A percentile compares a stretch with the other conserved stretches of the same genome.
Evolutionary conservation across 495 filamentous ascomycete species (phyloP).

Genomic region (Hypoxylon cercidicola): DNA sequence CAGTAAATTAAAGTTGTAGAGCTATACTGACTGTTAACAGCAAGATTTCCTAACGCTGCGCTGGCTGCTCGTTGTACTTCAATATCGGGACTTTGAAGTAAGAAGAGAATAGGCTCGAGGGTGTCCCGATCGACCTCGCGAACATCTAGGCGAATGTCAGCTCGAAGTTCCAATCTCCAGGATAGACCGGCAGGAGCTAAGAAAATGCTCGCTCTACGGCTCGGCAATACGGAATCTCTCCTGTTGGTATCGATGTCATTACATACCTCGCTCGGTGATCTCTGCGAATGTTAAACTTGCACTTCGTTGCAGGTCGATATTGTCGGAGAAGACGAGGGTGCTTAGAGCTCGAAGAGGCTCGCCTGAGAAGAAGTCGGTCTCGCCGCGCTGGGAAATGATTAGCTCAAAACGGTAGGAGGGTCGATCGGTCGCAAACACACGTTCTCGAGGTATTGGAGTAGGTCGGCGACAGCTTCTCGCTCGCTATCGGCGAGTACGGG

Average conservation of each 20-base stretch:
- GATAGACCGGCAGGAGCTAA: not conserved
- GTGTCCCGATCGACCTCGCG: slow-evolving; percentile 95
- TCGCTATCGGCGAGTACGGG: slow-evolving; percentile 95
- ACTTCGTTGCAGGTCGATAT: slow-evolving; percentile 97
- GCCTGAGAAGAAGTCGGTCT: slow-evolving; percentile 98
- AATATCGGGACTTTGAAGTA: slow-evolving; percentile 93
- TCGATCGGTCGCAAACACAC: slow-evolving; percentile 61
- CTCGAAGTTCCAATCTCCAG: slow-evolving; percentile 20
- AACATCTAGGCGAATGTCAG: slow-evolving; percentile 72
- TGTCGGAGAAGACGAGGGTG: slow-evolving; percentile 97
- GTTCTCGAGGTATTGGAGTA: slow-evolving; percentile 95
- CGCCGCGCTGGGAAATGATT: slow-evolving; percentile 72
- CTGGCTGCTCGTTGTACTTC: slow-evolving; percentile 98
- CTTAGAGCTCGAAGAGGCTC: slow-evolving; percentile 94
- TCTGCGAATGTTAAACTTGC: slow-evolving; percentile 98
- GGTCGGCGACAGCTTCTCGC: slow-evolving; percentile 94
- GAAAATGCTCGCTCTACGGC: not conserved
- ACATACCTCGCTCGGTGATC: slow-evolving; percentile 95
- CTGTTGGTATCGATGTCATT: not conserved
- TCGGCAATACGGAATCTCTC: not conserved
- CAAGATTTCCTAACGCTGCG: slow-evolving; percentile 93
- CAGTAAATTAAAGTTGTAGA: not conserved
- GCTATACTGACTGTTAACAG: slow-evolving; percentile 84
- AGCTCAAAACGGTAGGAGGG: slow-evolving; percentile 36
- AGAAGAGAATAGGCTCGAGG: slow-evolving; percentile 92